Evolutionary conservation across 805 yeast species (phyloP), one percentile per base, ranked within the genome.

Genomic region (Starmerella sirachaensis): DNA sequence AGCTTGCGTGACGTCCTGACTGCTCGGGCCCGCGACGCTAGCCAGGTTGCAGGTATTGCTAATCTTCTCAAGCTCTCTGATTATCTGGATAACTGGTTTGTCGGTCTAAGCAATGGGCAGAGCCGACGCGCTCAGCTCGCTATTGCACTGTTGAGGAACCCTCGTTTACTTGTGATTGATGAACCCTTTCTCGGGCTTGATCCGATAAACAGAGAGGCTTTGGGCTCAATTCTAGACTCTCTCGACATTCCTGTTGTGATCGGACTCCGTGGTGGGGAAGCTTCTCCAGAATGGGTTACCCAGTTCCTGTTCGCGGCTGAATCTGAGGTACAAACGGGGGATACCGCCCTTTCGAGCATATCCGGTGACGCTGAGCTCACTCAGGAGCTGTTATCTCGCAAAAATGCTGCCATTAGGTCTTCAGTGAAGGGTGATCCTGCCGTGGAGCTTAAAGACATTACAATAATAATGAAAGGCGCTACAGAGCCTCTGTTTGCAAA

Each of bases 181-280:
- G 97, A 91, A 51, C 95, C 95, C 8, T 88, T 85, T 50, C 57
- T 91, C 28, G 98, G 97, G 0, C 63, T 88, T 13, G 98, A 88
- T 52, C 91, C 94, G 0, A 54, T 57, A 1, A 86, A 93, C 10
- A 63, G 82, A 0, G 43, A 57, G 1, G 58, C 69, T 6, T 82
- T 88, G 14, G 71, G 83, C 13, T 52, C 61, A 0, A 70, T 78
- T 0, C 59, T 83, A 36, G 43, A 51, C 6, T 49, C 53, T 2
- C 51, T 74, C 11, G 60, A 68, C 1, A 67, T 69, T 13, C 52
- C 56, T 2, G 66, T 83, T 6, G 71, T 84, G 5, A 52, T 82
- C 11, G 97, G 97, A 0, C 62, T 85, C 30, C 64, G 95, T 39
- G 60, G 69, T 22, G 91, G 82, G 47, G 96, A 85, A 50, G 57